Evolutionary conservation across 164 flowering plant genomes (phyloP), one percentile per base, ranked within the genome.

Genomic region (Paratinospora sagittata): DNA sequence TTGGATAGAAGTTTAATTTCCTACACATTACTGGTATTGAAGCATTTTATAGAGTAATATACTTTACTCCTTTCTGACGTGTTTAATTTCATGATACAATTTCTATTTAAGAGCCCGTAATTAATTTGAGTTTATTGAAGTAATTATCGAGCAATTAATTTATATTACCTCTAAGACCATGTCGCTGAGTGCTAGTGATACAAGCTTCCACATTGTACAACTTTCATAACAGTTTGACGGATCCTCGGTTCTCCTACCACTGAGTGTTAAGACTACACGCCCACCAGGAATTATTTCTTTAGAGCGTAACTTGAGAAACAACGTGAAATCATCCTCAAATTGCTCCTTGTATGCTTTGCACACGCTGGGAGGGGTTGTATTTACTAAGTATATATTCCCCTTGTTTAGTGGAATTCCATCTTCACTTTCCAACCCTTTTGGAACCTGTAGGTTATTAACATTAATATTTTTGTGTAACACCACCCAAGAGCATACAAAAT

Each of bases 201-300:
- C 1, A 14, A 85, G 77, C 72, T 85, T 83, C 85, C 84, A 83
- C 7, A 65, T 43, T 47, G 63, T 70, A 63, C 82, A 81, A 39
- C 82, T 60, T 2, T 77, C 85, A 65, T 76, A 74, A 72, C 77
- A 74, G 34, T 30, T 2, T 0, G 74, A 57, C 1, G 79, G 85
- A 60, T 88, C 82, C 2, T 64, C 76, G 36, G 74, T 78, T 34
- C 72, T 78, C 36, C 85, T 72, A 0, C 93, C 90, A 43, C 84
- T 3, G n/a, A 84, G 2, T 11, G 84, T 89, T 13, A 89, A 49
- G 64, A 87, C 85, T 88, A 84, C 84, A 6, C 78, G 75, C 4
- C 93, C 91, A 8, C 82, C 84, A 3, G 37, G 12, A 30, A 86
- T 80, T 49, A 87, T 1, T 62, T 87, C 93, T 65, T 85, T 75